These are phyloP conservation scores for Dictyostelium capitatum DNA, from an alignment of 78 protist genomes.

Conservation along the genomic window DNA sequence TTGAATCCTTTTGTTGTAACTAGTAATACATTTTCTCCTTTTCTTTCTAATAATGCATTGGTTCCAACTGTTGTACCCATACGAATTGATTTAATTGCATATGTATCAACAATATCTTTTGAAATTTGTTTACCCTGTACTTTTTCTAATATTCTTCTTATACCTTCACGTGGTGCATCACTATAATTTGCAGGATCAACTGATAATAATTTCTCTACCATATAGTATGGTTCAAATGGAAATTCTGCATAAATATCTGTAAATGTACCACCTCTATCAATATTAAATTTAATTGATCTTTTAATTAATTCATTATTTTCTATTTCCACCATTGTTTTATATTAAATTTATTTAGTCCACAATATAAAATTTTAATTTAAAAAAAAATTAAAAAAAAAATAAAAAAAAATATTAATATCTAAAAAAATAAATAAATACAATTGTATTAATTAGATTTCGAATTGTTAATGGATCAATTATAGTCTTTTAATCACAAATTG, in stretches of 20 bases:
- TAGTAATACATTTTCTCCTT: conserved; percentile 91
- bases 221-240: conserved; percentile 25
- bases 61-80: conserved; percentile 99
- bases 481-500: too few relatives aligned
- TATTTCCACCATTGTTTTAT: too few relatives aligned
- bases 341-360: too few relatives aligned
- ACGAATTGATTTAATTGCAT: conserved; percentile 77
- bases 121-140: background rate
- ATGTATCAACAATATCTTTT: conserved; percentile 73
- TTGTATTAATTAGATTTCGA: too few relatives aligned
- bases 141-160: conserved; percentile 88
- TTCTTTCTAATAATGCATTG: conserved; percentile 97
- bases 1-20: conserved; percentile 90
- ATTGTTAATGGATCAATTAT: too few relatives aligned
- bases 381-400: too few relatives aligned
- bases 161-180: conserved; percentile 98
- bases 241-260: conserved; percentile 93
- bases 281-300: conserved; percentile 77
- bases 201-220: conserved; percentile 91
- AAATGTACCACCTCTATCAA: conserved; percentile 98
- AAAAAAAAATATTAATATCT: too few relatives aligned
- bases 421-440: too few relatives aligned
- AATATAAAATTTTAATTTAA: too few relatives aligned
- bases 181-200: conserved; percentile 94
- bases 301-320: background rate